Evolutionary conservation across 2,329 filamentous ascomycete species (phyloP).

Genomic region (Stagonosporopsis rhizophila): DNA sequence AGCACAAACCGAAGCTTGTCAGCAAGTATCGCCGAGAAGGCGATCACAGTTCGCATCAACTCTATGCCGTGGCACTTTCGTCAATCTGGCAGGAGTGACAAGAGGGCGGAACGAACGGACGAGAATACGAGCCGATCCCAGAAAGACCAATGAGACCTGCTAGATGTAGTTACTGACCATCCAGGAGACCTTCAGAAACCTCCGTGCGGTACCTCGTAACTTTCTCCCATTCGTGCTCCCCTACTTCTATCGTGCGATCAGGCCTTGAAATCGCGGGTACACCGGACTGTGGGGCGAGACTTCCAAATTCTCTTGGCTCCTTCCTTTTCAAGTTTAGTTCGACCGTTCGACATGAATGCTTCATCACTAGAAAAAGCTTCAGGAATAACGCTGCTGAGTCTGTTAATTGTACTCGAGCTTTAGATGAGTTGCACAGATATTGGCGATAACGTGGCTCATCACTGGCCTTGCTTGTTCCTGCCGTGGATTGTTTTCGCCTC

Average conservation of each 20-base stretch:
- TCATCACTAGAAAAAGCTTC: constrained; percentile 12
- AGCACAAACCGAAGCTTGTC: not conserved
- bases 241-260: constrained; percentile 5
- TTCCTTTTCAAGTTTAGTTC: constrained; percentile 7
- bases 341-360: constrained; percentile 8
- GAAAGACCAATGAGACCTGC: no score
- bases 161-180: no score
- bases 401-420: not conserved
- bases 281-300: not conserved
- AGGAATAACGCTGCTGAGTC: not conserved
- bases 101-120: no score
- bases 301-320: constrained; percentile 7
- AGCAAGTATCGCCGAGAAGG: constrained; percentile 1
- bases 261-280: constrained; percentile 5
- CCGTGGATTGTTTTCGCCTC: no score
- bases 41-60: constrained; percentile 3
- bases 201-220: no score
- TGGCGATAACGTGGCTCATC: not conserved
- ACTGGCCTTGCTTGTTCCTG: not conserved
- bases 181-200: no score
- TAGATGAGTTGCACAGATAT: not conserved
- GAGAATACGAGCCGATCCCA: no score
- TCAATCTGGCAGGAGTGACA: constrained; percentile 14
- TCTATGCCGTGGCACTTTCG: not conserved
- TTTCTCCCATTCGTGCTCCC: no score